Conservation (phyloP, 2,329 filamentous ascomycete species). For the Purpureocillium lavendulum region DNA sequence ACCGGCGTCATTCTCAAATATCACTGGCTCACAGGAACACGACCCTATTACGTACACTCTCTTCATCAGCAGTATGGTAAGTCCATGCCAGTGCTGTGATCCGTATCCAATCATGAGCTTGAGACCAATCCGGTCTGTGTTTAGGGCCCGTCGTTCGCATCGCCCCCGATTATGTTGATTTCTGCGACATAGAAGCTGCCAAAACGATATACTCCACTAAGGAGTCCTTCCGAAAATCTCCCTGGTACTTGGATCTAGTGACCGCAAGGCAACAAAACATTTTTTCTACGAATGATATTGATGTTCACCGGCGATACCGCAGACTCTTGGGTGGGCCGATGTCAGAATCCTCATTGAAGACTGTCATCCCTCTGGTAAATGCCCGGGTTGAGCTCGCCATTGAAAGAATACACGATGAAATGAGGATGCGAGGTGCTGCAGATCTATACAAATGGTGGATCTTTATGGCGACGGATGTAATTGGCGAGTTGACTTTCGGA, state of each 20-base stretch:
- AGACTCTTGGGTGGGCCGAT: slow-evolving; percentile 30
- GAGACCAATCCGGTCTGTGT: slow-evolving; percentile 12
- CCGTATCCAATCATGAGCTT: slow-evolving; percentile 4
- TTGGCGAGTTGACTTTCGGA: slow-evolving; percentile 44
- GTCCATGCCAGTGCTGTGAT: too few species aligned
- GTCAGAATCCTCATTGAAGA: slow-evolving; percentile 24
- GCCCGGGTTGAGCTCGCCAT: slow-evolving; percentile 29
- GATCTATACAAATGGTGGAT: slow-evolving; percentile 46
- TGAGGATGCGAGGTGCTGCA: slow-evolving; percentile 19
- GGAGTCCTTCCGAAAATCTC: slow-evolving; percentile 13
- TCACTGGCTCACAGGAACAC: slow-evolving; percentile 8
- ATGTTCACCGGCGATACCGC: slow-evolving; percentile 28
- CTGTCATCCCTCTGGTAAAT: slow-evolving; percentile 22
- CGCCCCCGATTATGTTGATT: slow-evolving; percentile 12
- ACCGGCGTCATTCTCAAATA: slow-evolving; percentile 8
- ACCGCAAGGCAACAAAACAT: slow-evolving; percentile 11
- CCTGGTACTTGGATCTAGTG: slow-evolving; percentile 13
- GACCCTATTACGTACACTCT: slow-evolving; percentile 9
- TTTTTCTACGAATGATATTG: slow-evolving; percentile 29
- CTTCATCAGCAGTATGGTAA: too few species aligned
- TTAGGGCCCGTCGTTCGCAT: slow-evolving; percentile 15
- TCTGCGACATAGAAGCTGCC: slow-evolving; percentile 10
- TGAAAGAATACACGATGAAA: slow-evolving; percentile 32
- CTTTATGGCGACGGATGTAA: slow-evolving; percentile 45
- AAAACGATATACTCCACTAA: slow-evolving; percentile 22